phyloP scores from a whole-genome alignment of 2,329 filamentous ascomycete species.

The Talaromyces sp. region DNA sequence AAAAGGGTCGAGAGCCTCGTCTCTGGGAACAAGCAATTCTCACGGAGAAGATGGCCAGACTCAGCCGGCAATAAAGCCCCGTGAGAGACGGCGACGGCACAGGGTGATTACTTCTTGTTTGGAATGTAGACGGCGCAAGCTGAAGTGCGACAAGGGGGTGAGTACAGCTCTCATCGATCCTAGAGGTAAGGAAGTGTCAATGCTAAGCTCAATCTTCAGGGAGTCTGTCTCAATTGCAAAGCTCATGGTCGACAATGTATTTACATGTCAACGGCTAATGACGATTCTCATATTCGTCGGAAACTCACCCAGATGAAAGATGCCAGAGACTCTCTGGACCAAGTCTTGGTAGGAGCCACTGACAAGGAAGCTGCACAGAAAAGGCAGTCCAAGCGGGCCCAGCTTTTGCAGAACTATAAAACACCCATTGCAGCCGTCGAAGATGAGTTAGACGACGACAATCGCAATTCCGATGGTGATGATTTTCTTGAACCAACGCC shows the following conservation, averaged over 20 bases:
- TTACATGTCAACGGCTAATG: background rate
- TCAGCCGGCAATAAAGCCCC: background rate
- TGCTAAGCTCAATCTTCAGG: background rate
- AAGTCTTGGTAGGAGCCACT: background rate
- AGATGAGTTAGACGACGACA: background rate
- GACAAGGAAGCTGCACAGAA: background rate
- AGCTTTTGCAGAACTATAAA: background rate
- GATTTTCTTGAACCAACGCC: constrained; percentile 1
- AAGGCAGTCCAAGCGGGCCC: background rate
- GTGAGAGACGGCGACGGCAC: constrained; percentile 1
- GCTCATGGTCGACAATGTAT: constrained; percentile 1
- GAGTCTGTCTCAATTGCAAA: background rate
- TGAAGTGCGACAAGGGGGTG: constrained; percentile 3
- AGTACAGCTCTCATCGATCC: background rate
- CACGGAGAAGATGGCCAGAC: background rate
- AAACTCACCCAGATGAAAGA: constrained; percentile 1
- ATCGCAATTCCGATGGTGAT: background rate
- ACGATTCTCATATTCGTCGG: background rate
- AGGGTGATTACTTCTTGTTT: background rate
- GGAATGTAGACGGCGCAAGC: background rate
- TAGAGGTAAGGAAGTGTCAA: too few relatives aligned
- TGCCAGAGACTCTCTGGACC: background rate
- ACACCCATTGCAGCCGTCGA: constrained; percentile 1
- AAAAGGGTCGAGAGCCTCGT: background rate
- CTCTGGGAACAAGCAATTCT: background rate